Conservation (phyloP, 139 green algal genomes). For the Eudorina sp. region DNA sequence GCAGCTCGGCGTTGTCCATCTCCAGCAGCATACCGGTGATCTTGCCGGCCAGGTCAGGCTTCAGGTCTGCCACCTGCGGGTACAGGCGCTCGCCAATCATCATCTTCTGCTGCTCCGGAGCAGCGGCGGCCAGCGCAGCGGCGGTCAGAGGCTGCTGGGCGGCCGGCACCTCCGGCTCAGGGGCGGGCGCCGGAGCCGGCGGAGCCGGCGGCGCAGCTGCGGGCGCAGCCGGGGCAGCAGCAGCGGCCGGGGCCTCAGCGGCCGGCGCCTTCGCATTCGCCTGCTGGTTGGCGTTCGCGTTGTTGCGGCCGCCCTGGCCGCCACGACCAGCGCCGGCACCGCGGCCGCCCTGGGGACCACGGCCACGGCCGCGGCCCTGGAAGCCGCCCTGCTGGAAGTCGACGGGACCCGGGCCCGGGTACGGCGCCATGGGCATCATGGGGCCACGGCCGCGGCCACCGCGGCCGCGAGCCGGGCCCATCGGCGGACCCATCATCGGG, state of each 20-base stretch:
- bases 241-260: background rate
- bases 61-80: slow-evolving; percentile 78
- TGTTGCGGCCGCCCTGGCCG: slow-evolving; percentile 22
- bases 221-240: background rate
- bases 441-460: slow-evolving; percentile 53
- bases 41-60: slow-evolving; percentile 92
- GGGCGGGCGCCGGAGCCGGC: slow-evolving; percentile 34
- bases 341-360: slow-evolving; percentile 34
- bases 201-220: slow-evolving; percentile 46
- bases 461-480: slow-evolving; percentile 41
- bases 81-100: slow-evolving; percentile 94
- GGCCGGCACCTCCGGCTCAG: slow-evolving; percentile 40
- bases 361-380: slow-evolving; percentile 55
- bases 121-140: slow-evolving; percentile 84
- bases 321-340: slow-evolving; percentile 20
- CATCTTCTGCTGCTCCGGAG: slow-evolving; percentile 90
- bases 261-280: background rate
- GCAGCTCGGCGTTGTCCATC: slow-evolving; percentile 94
- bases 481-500: slow-evolving; percentile 44
- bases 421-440: slow-evolving; percentile 24
- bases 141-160: slow-evolving; percentile 59
- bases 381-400: slow-evolving; percentile 49
- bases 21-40: slow-evolving; percentile 97
- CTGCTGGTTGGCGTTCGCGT: slow-evolving; percentile 17
- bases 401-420: background rate